These are phyloP conservation scores for Neocallimastix lanati DNA, from an alignment of 192 early-diverging fungal species.

Conservation along the genomic window DNA sequence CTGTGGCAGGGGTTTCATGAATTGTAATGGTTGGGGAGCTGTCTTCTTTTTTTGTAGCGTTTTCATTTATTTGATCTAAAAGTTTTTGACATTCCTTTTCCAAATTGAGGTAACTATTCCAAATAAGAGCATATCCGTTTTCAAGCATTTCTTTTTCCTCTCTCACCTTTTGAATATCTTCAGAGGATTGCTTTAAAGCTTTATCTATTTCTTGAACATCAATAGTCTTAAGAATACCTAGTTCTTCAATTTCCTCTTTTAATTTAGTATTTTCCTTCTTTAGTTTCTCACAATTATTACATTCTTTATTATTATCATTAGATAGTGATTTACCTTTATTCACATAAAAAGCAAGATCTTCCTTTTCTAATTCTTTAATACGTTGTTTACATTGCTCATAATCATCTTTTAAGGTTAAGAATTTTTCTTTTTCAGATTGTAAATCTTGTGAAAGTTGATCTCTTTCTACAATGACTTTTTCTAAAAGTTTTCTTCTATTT, in stretches of 20 bases:
- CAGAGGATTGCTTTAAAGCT: neutral
- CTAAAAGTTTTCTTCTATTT: neutral
- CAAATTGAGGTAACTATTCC: neutral
- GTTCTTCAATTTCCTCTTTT: neutral
- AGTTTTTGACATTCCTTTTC: neutral
- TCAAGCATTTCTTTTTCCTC: neutral
- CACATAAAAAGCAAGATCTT: neutral
- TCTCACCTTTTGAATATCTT: neutral
- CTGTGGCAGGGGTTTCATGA: neutral
- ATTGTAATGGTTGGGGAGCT: neutral
- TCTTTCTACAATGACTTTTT: neutral
- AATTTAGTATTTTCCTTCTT: neutral
- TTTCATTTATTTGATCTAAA: neutral
- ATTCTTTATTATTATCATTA: neutral
- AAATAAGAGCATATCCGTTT: neutral
- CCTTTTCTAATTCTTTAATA: neutral
- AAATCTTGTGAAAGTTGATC: neutral
- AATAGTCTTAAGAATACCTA: neutral
- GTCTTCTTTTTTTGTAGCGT: neutral
- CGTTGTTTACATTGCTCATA: neutral
- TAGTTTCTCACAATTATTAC: neutral
- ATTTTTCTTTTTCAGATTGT: neutral
- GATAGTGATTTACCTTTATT: too few relatives aligned
- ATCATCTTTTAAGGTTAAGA: neutral
- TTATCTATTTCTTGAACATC: neutral